Evolutionary conservation across 768 basidiomycete genomes (phyloP), one percentile per base, ranked within the genome.

Genomic region (Boletus reticulatus): DNA sequence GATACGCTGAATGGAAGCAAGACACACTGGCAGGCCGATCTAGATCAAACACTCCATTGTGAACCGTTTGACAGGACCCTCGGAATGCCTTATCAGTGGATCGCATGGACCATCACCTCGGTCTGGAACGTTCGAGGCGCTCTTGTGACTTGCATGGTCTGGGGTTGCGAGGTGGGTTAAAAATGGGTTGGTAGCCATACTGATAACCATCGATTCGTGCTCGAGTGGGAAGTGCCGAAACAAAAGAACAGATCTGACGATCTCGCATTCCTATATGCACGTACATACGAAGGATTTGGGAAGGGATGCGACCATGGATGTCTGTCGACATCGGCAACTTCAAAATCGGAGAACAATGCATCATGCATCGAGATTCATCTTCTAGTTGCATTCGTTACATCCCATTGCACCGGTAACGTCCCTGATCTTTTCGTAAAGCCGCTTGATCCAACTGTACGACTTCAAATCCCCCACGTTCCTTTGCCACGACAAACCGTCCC

Each of bases 401-500:
- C 14, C 46, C 42, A 11, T 45, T 16, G 43, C 32, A 36, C 37
- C 13, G 38, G 1, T 6, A 29, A n/a, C 38, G n/a, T 19, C 5
- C n/a, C 17, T 19, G 32, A 14, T 39, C 47, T 20, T 20, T 22
- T 19, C 20, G 14, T 17, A 31, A 38, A 20, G 14, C 4, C n/a
- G 14, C 43, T 22, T 50, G 67, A 22, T 53, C 54, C 38, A 72
- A 32, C 29, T 70, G 56, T 6, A 68, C 58, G 46, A 72, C 59
- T 5, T 69, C 70, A 27, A 69, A 67, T 4, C 65, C 69, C 2
- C 69, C 68, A 19, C 43, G 34, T 51, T 47, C 61, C 17, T 47
- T 68, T 13, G 63, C 63, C 45, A 70, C 65, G 34, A 70, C 70
- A 16, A 72, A 55, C 19, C 70, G 65, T 22, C 70, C 70, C 59